Base-by-base conservation (phyloP, 192 early-diverging fungal genomes). In the Rhizoclosmatium sp. region DNA sequence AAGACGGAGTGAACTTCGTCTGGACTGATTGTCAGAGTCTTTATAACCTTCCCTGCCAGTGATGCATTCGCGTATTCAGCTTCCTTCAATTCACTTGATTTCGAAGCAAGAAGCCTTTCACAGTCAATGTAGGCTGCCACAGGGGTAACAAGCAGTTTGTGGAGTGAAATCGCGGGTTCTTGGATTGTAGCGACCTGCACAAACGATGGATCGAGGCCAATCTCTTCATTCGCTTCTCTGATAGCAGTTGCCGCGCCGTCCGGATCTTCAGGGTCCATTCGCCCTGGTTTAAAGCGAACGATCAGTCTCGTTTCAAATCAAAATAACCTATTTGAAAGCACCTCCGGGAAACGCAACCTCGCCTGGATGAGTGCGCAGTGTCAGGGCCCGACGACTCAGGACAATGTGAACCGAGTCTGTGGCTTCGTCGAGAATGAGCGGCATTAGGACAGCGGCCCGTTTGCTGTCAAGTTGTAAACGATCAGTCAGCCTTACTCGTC, bases 341-440 rank as follows among this genome's bases (percentile, higher is more conserved):
- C 82, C 82, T 47, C 83, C 83, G 3, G 80, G 80, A 40, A 84
- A 76, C 16, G 80, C 77, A 12, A 85, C 83, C 71, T 85, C 83
- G 16, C 83, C 83, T 19, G 65, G 73, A 69, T 85, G 83, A 56
- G 74, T 85, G 65, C 83, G 2, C 48, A 85, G 66, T 12, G 59
- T 76, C 2, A 54, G 14, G 40, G 80, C 70, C 41, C 83, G 61
- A 48, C 66, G 7, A 31, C 78, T 85, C 23, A 85, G 59, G 46
- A 82, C 39, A 3, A 81, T 76, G 23, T 78, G 68, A n/a, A 81
- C 14, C 12, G 54, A 64, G 19, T 61, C 74, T 23, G 42, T 80
- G 14, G 47, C 69, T 66, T 41, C 44, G 60, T 75, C 71, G 44
- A 74, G 40, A 10, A 77, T 31, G n/a, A 84, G 58, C 21, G 78